Evolutionary conservation across 2,329 filamentous ascomycete species (phyloP), one percentile per base, ranked within the genome.

Genomic region (Cordyceps cicadae): DNA sequence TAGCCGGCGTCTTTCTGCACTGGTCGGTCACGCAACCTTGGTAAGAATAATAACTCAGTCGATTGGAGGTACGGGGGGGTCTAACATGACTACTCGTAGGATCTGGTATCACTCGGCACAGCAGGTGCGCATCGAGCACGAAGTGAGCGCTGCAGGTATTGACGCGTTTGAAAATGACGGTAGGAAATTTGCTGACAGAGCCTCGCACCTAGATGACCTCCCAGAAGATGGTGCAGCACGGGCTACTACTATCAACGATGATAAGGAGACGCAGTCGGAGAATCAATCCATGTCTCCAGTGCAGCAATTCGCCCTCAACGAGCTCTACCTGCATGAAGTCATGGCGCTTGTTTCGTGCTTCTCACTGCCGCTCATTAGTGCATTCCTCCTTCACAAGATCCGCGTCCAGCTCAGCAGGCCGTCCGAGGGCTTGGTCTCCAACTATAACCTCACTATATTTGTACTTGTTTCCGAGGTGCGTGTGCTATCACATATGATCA

Each of bases 361-460:
- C 68, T 63, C 88, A 32, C 87, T 89, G 34, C 93, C 93, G 0
- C 69, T 90, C 0, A 70, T 91, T 4, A 89, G 90, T n/a, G 89
- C 92, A 32, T 94, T 88, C 74, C 77, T 97, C 45, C 79, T 97
- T 12, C 92, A 97, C 70, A 78, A 84, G 21, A 89, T 97, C 62
- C 85, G 93, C 55, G 82, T 81, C 9, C 90, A 93, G 67, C 83
- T 97, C 19, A 92, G 89, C 26, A 82, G 89, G 2, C 90, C 89
- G 0, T 92, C 91, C 0, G 92, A 95, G 71, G 90, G 90, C 1
- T 78, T 97, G 12, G 87, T 97, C 7, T 96, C 91, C 5, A 90
- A 96, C 72, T 95, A 93, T 75, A 97, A 97, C 72, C 79, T 97
- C 59, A 92, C 88, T 14, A 90, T 97, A 57, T 97, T 97, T 72